Evolutionary conservation across 2,329 filamentous ascomycete genomes (phyloP), one percentile per base, ranked within the genome.

Genomic region (Diplodia scrobiculata): DNA sequence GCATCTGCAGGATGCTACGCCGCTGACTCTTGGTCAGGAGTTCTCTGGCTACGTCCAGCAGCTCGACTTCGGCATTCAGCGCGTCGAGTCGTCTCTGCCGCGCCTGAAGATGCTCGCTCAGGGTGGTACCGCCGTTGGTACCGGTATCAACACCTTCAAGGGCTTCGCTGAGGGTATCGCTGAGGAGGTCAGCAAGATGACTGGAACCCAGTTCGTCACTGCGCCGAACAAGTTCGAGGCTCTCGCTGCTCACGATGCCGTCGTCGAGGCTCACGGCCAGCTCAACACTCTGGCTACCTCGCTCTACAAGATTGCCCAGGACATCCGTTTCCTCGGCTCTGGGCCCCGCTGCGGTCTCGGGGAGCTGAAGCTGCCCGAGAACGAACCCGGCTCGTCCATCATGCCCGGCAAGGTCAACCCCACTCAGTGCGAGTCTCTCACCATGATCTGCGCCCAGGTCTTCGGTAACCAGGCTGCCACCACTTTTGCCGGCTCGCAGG

Each of bases 341-440:
- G 95, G 95, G 17, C 95, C 95, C 66, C 92, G 95, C 68, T 98
- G 95, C 80, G 95, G 95, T 75, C 89, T 98, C 25, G 94, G 93
- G 71, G 95, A 99, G 83, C 87, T 99, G 69, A 86, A 87, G 75
- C 87, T 99, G 62, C 95, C 95, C 29, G 95, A 99, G 84, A 99
- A 99, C 82, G 95, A 99, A 84, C 95, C 95, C 38, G 94, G 94
- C 70, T 95, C 90, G 75, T 96, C 91, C 73, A 98, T 99, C 84
- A 99, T 99, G 95, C 95, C 95, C 52, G 95, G 95, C 75, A 99
- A 99, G 84, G 95, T 99, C 78, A 99, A 99, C 84, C 95, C 95
- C 36, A 99, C 95, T 36, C 95, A 99, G 82, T 97, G 92, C 81
- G 95, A 99, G 84, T 91, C 92, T 68, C 83, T 99, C 79, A 98